Evolutionary conservation across 768 basidiomycete species (phyloP).

Genomic region (Trametopsis cervina): DNA sequence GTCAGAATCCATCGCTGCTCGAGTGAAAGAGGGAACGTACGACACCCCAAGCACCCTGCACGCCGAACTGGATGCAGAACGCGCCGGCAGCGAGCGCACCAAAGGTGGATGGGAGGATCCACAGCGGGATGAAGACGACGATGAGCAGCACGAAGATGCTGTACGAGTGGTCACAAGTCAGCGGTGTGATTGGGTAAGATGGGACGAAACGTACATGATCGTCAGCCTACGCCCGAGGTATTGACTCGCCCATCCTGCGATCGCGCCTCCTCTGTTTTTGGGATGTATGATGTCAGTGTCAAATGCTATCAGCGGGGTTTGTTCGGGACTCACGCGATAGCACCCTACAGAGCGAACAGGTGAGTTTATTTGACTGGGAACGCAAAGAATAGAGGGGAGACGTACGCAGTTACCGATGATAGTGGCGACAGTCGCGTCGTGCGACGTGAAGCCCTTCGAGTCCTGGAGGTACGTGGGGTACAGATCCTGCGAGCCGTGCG

Average conservation of each 20-base stretch:
- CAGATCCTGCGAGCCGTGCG: constrained; percentile 55
- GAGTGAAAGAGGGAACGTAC: constrained; percentile 34
- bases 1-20: background rate
- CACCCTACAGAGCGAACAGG: constrained; percentile 27
- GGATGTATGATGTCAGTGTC: constrained; percentile 14
- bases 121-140: constrained; percentile 65
- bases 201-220: constrained; percentile 39
- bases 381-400: constrained; percentile 9
- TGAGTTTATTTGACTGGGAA: background rate
- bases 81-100: constrained; percentile 70
- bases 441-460: constrained; percentile 52
- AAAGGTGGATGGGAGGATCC: constrained; percentile 75
- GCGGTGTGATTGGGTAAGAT: background rate
- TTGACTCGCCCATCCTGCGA: constrained; percentile 70
- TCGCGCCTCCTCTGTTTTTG: constrained; percentile 46
- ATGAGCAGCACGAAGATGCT: constrained; percentile 51
- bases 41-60: constrained; percentile 89
- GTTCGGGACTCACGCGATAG: constrained; percentile 34
- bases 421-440: constrained; percentile 64
- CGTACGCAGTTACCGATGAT: constrained; percentile 72
- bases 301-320: background rate
- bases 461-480: constrained; percentile 71
- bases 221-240: constrained; percentile 80
- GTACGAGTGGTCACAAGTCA: background rate
- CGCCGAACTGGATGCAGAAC: constrained; percentile 82